Conservation (phyloP, 2,329 filamentous ascomycete genomes). For the Xylariomycetidae sp. region DNA sequence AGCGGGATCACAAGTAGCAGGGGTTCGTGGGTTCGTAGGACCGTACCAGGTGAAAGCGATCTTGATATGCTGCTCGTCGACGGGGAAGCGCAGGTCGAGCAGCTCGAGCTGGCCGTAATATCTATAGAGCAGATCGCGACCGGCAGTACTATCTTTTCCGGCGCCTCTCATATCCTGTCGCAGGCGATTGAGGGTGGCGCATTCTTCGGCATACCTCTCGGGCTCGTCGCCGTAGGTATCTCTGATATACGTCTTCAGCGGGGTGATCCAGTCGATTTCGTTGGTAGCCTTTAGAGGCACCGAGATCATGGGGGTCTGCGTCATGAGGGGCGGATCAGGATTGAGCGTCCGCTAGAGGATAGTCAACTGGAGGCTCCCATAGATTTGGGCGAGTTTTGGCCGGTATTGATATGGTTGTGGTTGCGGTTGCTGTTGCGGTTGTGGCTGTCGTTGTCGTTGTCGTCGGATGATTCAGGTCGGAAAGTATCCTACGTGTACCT, state of each 20-base stretch:
- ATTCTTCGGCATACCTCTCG: constrained; percentile 93
- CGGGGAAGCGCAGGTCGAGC: constrained; percentile 88
- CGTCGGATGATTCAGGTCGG: too few species aligned
- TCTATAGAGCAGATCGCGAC: constrained; percentile 87
- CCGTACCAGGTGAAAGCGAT: constrained; percentile 94
- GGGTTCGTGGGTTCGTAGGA: neutral
- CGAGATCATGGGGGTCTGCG: constrained; percentile 92
- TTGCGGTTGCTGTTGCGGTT: too few species aligned
- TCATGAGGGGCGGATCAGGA: constrained; percentile 49
- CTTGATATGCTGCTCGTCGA: constrained; percentile 98
- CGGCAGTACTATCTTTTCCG: constrained; percentile 91
- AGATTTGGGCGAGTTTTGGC: too few species aligned
- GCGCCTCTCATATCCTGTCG: constrained; percentile 98
- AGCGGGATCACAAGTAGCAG: constrained; percentile 5
- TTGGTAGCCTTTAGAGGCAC: constrained; percentile 89
- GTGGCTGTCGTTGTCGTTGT: too few species aligned
- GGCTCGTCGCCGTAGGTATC: constrained; percentile 94
- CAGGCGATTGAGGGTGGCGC: constrained; percentile 85
- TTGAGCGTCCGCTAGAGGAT: too few species aligned
- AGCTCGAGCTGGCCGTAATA: constrained; percentile 98
- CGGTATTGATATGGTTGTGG: too few species aligned
- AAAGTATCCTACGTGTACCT: too few species aligned
- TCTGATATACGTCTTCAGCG: constrained; percentile 89
- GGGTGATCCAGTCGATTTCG: constrained; percentile 96
- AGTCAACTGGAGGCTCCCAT: too few species aligned